phyloP scores from a whole-genome alignment of 441 rosid genomes.

The Bocquillonia castaneifolia region DNA sequence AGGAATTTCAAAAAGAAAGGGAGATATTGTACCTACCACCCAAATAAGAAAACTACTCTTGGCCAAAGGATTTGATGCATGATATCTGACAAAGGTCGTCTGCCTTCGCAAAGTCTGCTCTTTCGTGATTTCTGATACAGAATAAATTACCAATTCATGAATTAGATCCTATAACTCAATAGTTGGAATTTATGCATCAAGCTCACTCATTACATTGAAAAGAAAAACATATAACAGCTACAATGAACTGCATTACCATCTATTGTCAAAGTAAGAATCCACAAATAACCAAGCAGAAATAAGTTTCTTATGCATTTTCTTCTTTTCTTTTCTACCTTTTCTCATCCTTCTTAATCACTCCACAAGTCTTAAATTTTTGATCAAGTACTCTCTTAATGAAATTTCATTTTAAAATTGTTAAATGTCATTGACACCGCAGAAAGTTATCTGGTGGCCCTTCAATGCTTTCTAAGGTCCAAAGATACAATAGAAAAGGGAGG shows the following conservation, averaged over 20 bases:
- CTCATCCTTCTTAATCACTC: neutral
- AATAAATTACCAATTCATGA: slow-evolving; percentile 14
- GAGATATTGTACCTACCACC: slow-evolving; percentile 53
- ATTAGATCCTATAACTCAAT: no score
- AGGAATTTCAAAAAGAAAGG: slow-evolving; percentile 3
- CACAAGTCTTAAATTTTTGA: neutral
- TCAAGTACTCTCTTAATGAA: neutral
- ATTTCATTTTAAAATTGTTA: neutral
- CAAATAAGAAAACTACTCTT: slow-evolving; percentile 57
- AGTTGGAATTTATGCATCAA: no score
- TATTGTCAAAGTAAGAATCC: slow-evolving; percentile 1
- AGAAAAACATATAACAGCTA: neutral
- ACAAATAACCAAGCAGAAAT: neutral
- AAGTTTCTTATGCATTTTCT: neutral
- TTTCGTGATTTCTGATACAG: slow-evolving; percentile 47
- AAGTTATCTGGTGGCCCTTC: neutral
- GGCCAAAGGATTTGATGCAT: slow-evolving; percentile 48
- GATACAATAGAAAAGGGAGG: neutral
- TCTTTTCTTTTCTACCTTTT: neutral
- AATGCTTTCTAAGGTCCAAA: neutral
- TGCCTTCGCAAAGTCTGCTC: slow-evolving; percentile 58
- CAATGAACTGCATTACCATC: neutral
- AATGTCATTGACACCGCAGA: neutral
- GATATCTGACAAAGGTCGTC: slow-evolving; percentile 65
- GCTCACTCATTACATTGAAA: neutral